Base-by-base conservation (phyloP, 495 filamentous ascomycete genomes). In the Penicillium subrubescens region DNA sequence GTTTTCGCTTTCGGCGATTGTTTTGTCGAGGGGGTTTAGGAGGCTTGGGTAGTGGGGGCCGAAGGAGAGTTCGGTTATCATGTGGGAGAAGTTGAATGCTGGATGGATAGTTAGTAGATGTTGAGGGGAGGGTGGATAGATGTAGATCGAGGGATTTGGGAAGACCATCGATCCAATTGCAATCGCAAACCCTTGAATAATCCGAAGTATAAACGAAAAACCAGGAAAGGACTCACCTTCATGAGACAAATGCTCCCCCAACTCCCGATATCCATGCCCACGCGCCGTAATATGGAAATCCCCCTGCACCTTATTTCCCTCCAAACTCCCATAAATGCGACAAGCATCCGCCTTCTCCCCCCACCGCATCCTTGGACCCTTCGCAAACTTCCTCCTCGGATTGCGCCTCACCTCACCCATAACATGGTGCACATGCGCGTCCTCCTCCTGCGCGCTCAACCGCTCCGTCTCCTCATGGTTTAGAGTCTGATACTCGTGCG, bases 21-120 rank as follows among this genome's bases (percentile, higher is more conserved):
- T 97, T 59, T 87, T 87, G 81, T 98, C 96, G 65, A 99, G 92
- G 0, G 95, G 95, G 81, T 98, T 99, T 67, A 88, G 84, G 53
- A 99, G 89, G 21, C 89, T 91, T 12, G 96, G 95, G 79, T 97
- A 97, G 81, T 91, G 95, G 25, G 94, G 91, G 0, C 95, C 95
- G 78, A 96, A 99, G 68, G 94, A 97, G 67, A 99, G 89, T 75
- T 98, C 94, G 67, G 90, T 93, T 79, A 98, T 88, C 78, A 96
- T 90, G 82, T 99, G 95, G 29, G 93, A 93, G 87, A 99, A 98
- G 83, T 99, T 98, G 88, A 99, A 99, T 25, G 85, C 91, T 94
- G 60, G 5, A 25, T 19, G 52, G 19, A 17, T 46, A 5, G 6
- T 66, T 35, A 44, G 57, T 41, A 27, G 37, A 57, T 23, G 27